Evolutionary conservation across 2,329 filamentous ascomycete species (phyloP).

Genomic region (Aureobasidium sp.): DNA sequence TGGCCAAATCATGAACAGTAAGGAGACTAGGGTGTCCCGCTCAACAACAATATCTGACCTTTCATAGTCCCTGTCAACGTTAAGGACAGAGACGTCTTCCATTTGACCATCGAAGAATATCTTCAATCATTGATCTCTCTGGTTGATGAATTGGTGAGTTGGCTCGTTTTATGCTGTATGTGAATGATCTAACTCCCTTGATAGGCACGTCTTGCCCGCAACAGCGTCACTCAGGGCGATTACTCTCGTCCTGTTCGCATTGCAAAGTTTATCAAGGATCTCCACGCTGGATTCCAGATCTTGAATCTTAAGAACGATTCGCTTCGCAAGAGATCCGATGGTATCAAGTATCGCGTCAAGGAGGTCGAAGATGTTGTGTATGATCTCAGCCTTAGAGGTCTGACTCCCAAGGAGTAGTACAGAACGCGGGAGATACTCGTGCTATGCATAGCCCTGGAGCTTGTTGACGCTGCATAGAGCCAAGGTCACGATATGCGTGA

Average conservation of each 20-base stretch:
- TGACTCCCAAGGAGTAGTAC: conserved; percentile 43
- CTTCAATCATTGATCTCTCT: conserved; percentile 79
- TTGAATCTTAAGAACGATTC: conserved; percentile 96
- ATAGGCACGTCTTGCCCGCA: conserved; percentile 77
- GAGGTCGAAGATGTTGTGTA: conserved; percentile 98
- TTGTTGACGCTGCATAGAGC: not conserved
- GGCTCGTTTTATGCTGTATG: too few relatives aligned
- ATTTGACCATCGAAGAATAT: conserved; percentile 96
- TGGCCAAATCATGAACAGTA: conserved; percentile 67
- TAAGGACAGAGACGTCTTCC: conserved; percentile 83
- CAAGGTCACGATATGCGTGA: not conserved
- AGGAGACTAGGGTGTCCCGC: not conserved
- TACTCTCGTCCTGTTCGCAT: conserved; percentile 80
- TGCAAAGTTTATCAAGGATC: conserved; percentile 85
- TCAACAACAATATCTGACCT: not conserved
- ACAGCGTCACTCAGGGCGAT: conserved; percentile 88
- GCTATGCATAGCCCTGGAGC: not conserved
- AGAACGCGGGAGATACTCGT: not conserved
- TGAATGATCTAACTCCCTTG: not conserved
- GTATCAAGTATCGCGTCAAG: conserved; percentile 95
- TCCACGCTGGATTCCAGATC: conserved; percentile 93
- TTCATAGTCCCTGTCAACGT: conserved; percentile 76
- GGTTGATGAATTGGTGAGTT: conserved; percentile 70
- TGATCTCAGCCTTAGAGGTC: conserved; percentile 78
- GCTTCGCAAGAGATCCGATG: conserved; percentile 78